Percentiles rank a stretch among this genome's conserved stretches.
Evolutionary conservation across 2,329 filamentous ascomycete species (phyloP).

Genomic region (Bipolaris sorokiniana): DNA sequence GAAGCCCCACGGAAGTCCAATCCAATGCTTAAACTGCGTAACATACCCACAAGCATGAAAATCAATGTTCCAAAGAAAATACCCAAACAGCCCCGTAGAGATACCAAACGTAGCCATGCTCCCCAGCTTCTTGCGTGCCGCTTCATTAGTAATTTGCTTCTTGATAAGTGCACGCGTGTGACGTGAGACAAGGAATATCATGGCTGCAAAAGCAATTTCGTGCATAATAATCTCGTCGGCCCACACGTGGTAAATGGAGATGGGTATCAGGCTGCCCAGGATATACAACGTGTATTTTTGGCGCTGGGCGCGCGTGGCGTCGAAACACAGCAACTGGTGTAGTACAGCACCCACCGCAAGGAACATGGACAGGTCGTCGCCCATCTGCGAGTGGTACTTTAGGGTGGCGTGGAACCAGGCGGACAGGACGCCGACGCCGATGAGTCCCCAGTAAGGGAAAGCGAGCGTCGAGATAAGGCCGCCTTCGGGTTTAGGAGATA

Average conservation of each 20-base stretch:
- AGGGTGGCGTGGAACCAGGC: constrained; percentile 54
- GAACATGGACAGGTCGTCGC: constrained; percentile 66
- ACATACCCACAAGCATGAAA: constrained; percentile 59
- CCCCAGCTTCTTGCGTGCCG: constrained; percentile 28
- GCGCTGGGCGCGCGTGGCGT: constrained; percentile 34
- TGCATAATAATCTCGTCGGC: constrained; percentile 49
- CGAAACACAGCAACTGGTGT: constrained; percentile 56
- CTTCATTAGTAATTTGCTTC: constrained; percentile 32
- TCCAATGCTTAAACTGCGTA: constrained; percentile 50
- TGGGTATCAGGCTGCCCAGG: constrained; percentile 39
- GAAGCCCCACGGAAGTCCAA: constrained; percentile 64
- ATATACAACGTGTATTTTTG: constrained; percentile 35
- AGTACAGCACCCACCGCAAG: constrained; percentile 60
- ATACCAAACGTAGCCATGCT: constrained; percentile 39
- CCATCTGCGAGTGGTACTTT: constrained; percentile 57
- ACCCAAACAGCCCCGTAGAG: constrained; percentile 57
- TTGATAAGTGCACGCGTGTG: constrained; percentile 39
- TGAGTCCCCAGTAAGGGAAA: constrained; percentile 53
- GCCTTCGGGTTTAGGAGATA: constrained; percentile 32
- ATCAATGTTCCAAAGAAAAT: constrained; percentile 64
- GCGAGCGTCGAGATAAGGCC: constrained; percentile 42
- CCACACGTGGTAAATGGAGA: constrained; percentile 47
- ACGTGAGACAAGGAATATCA: constrained; percentile 50
- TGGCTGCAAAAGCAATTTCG: constrained; percentile 50
- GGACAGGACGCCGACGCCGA: constrained; percentile 52